Base-by-base conservation (phyloP, 768 basidiomycete species). In the Leccinum broughii region DNA sequence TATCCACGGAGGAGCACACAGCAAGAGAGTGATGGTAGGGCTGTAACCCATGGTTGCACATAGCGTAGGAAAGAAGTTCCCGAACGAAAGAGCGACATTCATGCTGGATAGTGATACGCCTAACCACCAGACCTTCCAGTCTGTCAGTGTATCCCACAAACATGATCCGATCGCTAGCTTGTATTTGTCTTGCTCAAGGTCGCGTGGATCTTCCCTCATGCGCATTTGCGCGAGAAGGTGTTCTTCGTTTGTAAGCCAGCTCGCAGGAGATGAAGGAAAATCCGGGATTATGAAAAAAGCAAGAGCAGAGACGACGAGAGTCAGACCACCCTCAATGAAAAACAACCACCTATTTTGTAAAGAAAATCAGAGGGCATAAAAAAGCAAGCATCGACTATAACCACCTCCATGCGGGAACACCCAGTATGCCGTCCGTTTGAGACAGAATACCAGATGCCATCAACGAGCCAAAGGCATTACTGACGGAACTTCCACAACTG, bases 51-150 rank as follows among this genome's bases (percentile, higher is more conserved):
- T 79, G 9, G 91, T 93, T 20, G 80, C 82, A 46, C 83, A 84
- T 57, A 93, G 75, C 0, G 90, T 90, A 10, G 88, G 90, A 76
- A 92, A 92, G 72, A 86, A 92, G 17, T 85, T 86, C 68, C 89
- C 87, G 78, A 92, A 92, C 13, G 84, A 86, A 37, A 90, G 69
- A 10, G 87, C 83, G 34, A 85, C 72, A 44, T 20, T 11, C 74
- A 85, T 79, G 61, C 81, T 81, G 22, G 82, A 83, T 53, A 89
- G 70, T 2, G 86, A 80, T 32, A 90, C 61, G 11, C 88, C 82
- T 52, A 95, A 77, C 83, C 84, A 89, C 88, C 91, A 93, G 39
- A 93, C 87, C 73, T 85, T 89, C 87, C 85, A 86, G 68, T 94
- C 91, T 26, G 77, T 78, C 56, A 90, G 30, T 15, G 89, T 86